Percentiles rank a stretch among this genome's conserved stretches.
These are phyloP conservation scores for Ophiosphaerella herpotricha DNA, from an alignment of 2,329 filamentous ascomycete genomes.

Conservation along the genomic window DNA sequence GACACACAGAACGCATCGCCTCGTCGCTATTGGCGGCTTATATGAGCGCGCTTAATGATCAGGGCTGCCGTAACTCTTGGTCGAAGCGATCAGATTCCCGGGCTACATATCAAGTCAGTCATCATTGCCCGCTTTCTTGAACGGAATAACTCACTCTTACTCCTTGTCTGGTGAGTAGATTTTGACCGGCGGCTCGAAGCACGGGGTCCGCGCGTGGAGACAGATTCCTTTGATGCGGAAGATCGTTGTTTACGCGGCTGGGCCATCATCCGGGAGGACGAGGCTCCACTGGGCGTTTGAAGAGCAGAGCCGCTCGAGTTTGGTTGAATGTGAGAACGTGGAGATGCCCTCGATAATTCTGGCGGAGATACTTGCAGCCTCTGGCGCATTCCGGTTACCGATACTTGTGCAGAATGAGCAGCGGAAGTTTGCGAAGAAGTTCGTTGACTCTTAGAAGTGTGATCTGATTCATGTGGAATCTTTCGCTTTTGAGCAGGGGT, in stretches of 20 bases:
- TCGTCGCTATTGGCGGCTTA: neutral
- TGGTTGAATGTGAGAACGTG: neutral
- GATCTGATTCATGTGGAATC: neutral
- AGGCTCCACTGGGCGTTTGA: neutral
- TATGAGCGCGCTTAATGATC: neutral
- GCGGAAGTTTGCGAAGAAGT: slow-evolving; percentile 2
- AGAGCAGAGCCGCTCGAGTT: neutral
- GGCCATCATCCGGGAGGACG: neutral
- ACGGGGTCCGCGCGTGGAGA: neutral
- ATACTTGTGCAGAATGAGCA: neutral
- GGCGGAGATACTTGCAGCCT: neutral
- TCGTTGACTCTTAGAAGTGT: slow-evolving; percentile 12
- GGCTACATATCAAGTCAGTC: slow-evolving; percentile 2
- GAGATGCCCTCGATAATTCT: neutral
- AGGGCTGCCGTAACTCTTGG: slow-evolving; percentile 7
- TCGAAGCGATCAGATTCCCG: slow-evolving; percentile 11
- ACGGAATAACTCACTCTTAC: slow-evolving; percentile 5
- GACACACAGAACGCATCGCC: neutral
- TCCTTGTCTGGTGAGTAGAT: slow-evolving; percentile 9
- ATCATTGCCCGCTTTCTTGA: neutral
- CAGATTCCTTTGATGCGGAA: neutral
- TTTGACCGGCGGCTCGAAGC: neutral
- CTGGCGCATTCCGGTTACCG: neutral
- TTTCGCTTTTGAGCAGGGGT: slow-evolving; percentile 16
- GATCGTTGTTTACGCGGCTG: slow-evolving; percentile 1